phyloP scores from a whole-genome alignment of 148 eudicot species.

The Vaccinium myrtillus region DNA sequence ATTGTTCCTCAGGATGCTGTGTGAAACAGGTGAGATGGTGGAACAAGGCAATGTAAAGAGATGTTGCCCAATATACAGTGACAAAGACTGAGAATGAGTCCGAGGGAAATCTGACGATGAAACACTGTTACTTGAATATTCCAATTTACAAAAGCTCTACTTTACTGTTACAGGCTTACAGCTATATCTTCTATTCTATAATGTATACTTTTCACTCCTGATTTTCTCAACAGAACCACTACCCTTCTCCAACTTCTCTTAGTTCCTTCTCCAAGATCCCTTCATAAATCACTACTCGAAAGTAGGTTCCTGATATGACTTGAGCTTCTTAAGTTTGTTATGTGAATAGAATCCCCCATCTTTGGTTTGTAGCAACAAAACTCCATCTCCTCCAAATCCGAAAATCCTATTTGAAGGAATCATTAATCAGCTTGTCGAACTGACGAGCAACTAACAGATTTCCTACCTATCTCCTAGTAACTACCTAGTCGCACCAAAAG shows the following conservation, averaged over 20 bases:
- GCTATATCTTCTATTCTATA: background rate
- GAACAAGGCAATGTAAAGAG: no score
- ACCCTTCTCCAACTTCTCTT: background rate
- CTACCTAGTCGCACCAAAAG: background rate
- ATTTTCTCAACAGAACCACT: background rate
- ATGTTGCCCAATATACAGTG: no score
- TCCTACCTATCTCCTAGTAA: background rate
- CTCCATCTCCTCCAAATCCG: background rate
- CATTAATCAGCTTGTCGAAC: background rate
- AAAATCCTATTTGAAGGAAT: background rate
- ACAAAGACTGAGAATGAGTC: background rate
- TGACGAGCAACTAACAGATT: background rate
- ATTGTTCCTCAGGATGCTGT: no score
- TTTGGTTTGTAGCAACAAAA: background rate
- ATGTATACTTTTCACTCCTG: background rate
- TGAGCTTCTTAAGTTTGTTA: background rate
- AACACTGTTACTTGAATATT: background rate
- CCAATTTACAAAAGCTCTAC: background rate
- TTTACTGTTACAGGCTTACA: background rate
- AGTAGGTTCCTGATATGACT: background rate
- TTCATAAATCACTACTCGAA: background rate
- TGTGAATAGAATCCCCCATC: background rate
- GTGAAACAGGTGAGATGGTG: no score
- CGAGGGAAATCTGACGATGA: background rate
- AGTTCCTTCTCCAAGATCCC: background rate